Conservation (phyloP, 2,329 filamentous ascomycete genomes). For the Colletotrichum plurivorum region DNA sequence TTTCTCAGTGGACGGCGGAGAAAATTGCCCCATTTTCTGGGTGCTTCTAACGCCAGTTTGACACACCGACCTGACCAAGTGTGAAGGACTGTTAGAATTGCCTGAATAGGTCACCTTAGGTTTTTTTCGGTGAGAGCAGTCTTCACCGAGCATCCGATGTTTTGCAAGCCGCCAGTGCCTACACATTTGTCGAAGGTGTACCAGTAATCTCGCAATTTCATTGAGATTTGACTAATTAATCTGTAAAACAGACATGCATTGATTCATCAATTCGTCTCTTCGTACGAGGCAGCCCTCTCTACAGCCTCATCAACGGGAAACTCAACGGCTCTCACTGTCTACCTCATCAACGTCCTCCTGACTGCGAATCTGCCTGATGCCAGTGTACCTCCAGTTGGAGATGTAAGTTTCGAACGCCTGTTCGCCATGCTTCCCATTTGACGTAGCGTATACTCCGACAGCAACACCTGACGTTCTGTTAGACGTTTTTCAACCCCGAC, state of each 20-base stretch:
- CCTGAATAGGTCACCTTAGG: conserved; percentile 24
- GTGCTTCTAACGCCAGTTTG: conserved; percentile 19
- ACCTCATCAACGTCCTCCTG: conserved; percentile 22
- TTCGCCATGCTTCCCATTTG: conserved; percentile 40
- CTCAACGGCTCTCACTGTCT: not conserved
- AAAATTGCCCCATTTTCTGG: conserved; percentile 33
- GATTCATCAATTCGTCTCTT: not conserved
- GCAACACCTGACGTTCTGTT: conserved; percentile 11
- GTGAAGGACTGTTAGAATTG: conserved; percentile 33
- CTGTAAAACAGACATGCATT: not conserved
- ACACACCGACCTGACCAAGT: conserved; percentile 22
- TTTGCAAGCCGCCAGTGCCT: no score
- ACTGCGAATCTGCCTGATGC: conserved; percentile 24
- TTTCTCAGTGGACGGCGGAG: conserved; percentile 35
- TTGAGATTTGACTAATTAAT: not conserved
- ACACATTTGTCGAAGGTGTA: no score
- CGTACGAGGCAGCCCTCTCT: not conserved
- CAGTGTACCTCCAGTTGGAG: conserved; percentile 30
- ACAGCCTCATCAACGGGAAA: not conserved
- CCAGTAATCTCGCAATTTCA: no score
- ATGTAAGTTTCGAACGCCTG: conserved; percentile 39
- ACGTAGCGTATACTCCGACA: conserved; percentile 31
- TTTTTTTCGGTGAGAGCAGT: accelerated
- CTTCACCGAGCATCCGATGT: not conserved
- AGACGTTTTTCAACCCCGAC: conserved; percentile 39